phyloP scores from a whole-genome alignment of 108 stramenopile species.

The Tribonema minus region DNA sequence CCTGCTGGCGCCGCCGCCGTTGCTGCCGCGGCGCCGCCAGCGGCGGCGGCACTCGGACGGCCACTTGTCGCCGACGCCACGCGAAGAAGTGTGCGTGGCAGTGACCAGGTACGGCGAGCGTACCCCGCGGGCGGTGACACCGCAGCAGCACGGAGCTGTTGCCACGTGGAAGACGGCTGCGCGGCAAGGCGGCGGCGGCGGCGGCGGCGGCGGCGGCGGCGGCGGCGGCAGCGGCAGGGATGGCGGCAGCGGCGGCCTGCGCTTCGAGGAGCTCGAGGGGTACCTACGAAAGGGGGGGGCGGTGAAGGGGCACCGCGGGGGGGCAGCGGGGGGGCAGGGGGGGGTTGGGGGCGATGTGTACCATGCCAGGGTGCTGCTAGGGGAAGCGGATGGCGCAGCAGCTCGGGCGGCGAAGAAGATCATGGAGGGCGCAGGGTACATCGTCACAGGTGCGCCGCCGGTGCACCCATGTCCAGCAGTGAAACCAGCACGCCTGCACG shows the following conservation, averaged over 20 bases:
- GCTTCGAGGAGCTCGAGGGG: slow-evolving; percentile 43
- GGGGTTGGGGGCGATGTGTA: slow-evolving; percentile 1
- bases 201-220: not conserved
- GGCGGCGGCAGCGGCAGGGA: not conserved
- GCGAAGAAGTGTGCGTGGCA: too few species aligned
- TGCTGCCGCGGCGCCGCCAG: too few species aligned
- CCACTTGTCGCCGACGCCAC: too few species aligned
- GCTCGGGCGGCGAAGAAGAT: slow-evolving; percentile 18
- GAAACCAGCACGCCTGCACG: too few species aligned
- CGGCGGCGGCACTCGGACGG: too few species aligned
- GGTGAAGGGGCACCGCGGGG: slow-evolving; percentile 4
- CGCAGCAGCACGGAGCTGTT: too few species aligned
- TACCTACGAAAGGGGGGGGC: slow-evolving; percentile 27
- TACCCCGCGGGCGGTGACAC: too few species aligned
- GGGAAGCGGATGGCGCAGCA: slow-evolving; percentile 3
- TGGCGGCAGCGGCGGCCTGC: slow-evolving; percentile 3
- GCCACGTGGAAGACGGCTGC: not conserved
- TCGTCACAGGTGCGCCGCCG: too few species aligned
- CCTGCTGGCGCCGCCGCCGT: too few species aligned
- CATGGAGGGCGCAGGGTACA: slow-evolving; percentile 39
- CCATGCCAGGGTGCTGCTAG: slow-evolving; percentile 32
- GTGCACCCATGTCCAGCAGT: too few species aligned
- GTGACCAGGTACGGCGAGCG: too few species aligned
- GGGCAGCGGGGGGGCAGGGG: not conserved
- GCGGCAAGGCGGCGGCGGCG: not conserved